Conservation (phyloP, 2,329 filamentous ascomycete genomes). For the Alternaria sp. region DNA sequence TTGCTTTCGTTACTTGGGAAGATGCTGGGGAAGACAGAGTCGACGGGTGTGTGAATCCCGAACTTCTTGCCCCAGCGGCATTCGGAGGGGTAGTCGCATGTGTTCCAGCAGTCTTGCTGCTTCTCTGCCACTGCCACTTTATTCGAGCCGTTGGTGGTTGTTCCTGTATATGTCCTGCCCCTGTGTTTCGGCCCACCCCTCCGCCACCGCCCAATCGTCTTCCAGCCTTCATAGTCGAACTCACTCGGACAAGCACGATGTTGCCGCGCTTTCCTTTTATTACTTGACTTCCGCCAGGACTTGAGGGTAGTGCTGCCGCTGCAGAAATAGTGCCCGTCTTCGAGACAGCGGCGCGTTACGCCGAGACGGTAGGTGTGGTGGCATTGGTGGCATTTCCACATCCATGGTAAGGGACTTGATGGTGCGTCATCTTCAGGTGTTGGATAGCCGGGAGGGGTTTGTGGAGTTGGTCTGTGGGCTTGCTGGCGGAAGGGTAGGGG, state of each 20-base stretch:
- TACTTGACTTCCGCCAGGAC: conserved; percentile 29
- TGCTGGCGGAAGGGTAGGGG: neutral
- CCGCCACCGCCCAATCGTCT: conserved; percentile 55
- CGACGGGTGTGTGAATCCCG: conserved; percentile 35
- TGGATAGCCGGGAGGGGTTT: conserved; percentile 15
- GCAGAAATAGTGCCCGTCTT: conserved; percentile 63
- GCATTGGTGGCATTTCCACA: conserved; percentile 63
- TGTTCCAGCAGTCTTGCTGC: conserved; percentile 51
- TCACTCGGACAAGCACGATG: conserved; percentile 56
- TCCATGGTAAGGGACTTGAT: conserved; percentile 52
- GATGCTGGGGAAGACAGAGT: neutral
- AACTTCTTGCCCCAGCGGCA: conserved; percentile 49
- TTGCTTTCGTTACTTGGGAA: neutral
- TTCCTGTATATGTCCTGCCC: neutral
- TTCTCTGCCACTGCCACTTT: neutral
- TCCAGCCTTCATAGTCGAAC: conserved; percentile 63
- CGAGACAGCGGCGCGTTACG: conserved; percentile 60
- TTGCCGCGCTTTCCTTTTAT: conserved; percentile 22
- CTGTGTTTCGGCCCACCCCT: conserved; percentile 18
- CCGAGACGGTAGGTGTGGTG: conserved; percentile 55
- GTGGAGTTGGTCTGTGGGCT: neutral
- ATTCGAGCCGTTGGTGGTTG: neutral
- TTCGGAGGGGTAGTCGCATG: conserved; percentile 56
- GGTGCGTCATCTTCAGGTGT: conserved; percentile 28
- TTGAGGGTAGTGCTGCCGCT: conserved; percentile 53